phyloP scores from a whole-genome alignment of 2,329 filamentous ascomycete species.

The Fusarium luffae region DNA sequence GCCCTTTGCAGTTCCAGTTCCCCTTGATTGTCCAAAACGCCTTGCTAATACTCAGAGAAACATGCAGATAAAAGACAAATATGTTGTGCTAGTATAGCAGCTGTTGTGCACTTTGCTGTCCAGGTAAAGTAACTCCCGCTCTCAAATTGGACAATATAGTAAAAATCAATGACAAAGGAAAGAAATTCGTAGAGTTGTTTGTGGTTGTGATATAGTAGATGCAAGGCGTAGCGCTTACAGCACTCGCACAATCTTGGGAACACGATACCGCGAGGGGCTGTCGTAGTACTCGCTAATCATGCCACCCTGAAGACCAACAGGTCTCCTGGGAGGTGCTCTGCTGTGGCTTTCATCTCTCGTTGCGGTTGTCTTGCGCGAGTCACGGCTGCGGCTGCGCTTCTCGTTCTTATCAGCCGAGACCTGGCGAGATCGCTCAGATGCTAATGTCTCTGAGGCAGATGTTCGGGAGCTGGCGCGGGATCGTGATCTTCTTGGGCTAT shows the following conservation, averaged over 20 bases:
- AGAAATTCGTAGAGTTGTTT: slow-evolving; percentile 5
- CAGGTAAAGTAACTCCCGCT: slow-evolving; percentile 21
- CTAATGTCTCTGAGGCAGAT: slow-evolving; percentile 29
- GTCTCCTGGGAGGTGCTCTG: slow-evolving; percentile 18
- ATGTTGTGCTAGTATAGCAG: slow-evolving; percentile 27
- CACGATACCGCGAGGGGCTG: slow-evolving; percentile 38
- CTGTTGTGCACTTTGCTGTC: slow-evolving; percentile 9
- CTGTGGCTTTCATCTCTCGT: slow-evolving; percentile 22
- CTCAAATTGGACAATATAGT: not conserved
- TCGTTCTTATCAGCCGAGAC: slow-evolving; percentile 28
- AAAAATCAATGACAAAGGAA: slow-evolving; percentile 9
- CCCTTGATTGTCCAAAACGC: slow-evolving; percentile 30
- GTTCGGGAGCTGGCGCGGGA: slow-evolving; percentile 35
- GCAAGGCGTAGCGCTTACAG: slow-evolving; percentile 6
- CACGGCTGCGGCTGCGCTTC: slow-evolving; percentile 29
- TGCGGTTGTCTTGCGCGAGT: slow-evolving; percentile 22
- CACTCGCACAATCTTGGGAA: slow-evolving; percentile 39
- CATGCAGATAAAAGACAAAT: slow-evolving; percentile 4
- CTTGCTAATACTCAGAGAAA: slow-evolving; percentile 31
- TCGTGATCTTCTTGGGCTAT: slow-evolving; percentile 22
- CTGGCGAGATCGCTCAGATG: slow-evolving; percentile 32
- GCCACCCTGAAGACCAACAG: slow-evolving; percentile 25
- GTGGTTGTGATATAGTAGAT: not conserved
- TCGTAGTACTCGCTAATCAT: slow-evolving; percentile 42
- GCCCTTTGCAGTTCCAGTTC: slow-evolving; percentile 1